Conservation (phyloP, 2,329 filamentous ascomycete genomes). For the Cladosporium sp. region DNA sequence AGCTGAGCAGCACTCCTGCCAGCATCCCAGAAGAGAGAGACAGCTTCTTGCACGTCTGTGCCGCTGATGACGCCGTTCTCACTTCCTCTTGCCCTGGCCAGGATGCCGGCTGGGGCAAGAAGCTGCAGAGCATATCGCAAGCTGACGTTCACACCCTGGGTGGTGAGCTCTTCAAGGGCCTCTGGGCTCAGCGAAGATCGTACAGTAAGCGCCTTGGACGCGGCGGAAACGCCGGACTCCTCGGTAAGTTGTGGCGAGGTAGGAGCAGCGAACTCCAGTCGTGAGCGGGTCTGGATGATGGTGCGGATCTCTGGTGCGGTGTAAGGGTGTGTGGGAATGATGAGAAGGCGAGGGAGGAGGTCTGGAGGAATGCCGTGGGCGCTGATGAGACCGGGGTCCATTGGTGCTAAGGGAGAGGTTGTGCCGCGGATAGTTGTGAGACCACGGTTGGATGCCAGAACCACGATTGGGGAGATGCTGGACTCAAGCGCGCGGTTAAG, state of each 20-base stretch:
- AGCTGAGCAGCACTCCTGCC: conserved; percentile 41
- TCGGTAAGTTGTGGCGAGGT: conserved; percentile 31
- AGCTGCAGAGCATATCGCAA: conserved; percentile 90
- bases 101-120: conserved; percentile 82
- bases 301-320: conserved; percentile 82
- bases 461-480: conserved; percentile 90
- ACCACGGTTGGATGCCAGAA: conserved; percentile 94
- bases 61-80: conserved; percentile 40
- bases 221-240: conserved; percentile 14
- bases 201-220: conserved; percentile 58
- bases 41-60: conserved; percentile 53
- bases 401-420: conserved; percentile 41
- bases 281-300: conserved; percentile 78
- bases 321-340: conserved; percentile 92
- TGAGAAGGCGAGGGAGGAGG: conserved; percentile 87
- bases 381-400: conserved; percentile 63
- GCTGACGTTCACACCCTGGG: conserved; percentile 83
- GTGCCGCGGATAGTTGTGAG: conserved; percentile 86
- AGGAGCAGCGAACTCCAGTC: conserved; percentile 33
- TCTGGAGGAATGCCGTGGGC: conserved; percentile 93
- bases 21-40: conserved; percentile 46
- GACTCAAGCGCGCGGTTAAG: conserved; percentile 97
- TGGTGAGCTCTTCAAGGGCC: conserved; percentile 80
- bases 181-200: conserved; percentile 72
- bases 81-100: conserved; percentile 65